Conservation (phyloP, 306 rosid species). For the Cucurbita ficifolia region DNA sequence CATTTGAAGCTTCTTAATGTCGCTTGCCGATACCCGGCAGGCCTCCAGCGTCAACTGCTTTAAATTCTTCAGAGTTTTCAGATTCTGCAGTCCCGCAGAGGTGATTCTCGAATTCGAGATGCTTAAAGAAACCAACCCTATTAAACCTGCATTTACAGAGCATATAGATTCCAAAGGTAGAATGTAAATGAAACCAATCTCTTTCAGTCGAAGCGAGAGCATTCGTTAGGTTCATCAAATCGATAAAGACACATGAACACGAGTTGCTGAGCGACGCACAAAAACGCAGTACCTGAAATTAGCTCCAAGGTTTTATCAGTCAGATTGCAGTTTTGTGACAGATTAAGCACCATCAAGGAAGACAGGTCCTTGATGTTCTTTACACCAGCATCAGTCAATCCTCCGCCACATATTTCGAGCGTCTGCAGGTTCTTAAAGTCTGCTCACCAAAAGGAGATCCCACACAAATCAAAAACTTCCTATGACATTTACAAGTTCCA, state of each 20-base stretch:
- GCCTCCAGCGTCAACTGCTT: conserved; percentile 75
- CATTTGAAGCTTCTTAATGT: conserved; percentile 59
- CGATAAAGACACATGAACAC: not conserved
- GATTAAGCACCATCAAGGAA: conserved; percentile 59
- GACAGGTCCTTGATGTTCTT: conserved; percentile 77
- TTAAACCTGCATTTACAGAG: conserved; percentile 47
- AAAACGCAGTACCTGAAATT: conserved; percentile 46
- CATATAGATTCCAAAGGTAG: not conserved
- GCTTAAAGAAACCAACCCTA: conserved; percentile 60
- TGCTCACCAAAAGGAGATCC: conserved; percentile 13
- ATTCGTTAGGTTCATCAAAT: not conserved
- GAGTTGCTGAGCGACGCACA: not conserved
- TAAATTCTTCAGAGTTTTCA: conserved; percentile 64
- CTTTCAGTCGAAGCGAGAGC: not conserved
- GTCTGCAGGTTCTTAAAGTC: conserved; percentile 80
- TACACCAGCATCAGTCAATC: conserved; percentile 83
- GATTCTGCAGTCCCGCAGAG: conserved; percentile 50
- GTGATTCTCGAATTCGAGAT: conserved; percentile 68
- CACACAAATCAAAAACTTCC: too few relatives aligned
- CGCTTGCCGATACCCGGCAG: conserved; percentile 63
- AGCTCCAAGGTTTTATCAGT: conserved; percentile 74
- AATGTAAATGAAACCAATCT: not conserved
- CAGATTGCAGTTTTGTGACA: conserved; percentile 80
- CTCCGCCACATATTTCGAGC: conserved; percentile 90
- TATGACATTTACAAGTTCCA: too few relatives aligned